These are phyloP conservation scores for Cryptosporidium sp. DNA, from an alignment of 169 alveolate species.

Conservation along the genomic window DNA sequence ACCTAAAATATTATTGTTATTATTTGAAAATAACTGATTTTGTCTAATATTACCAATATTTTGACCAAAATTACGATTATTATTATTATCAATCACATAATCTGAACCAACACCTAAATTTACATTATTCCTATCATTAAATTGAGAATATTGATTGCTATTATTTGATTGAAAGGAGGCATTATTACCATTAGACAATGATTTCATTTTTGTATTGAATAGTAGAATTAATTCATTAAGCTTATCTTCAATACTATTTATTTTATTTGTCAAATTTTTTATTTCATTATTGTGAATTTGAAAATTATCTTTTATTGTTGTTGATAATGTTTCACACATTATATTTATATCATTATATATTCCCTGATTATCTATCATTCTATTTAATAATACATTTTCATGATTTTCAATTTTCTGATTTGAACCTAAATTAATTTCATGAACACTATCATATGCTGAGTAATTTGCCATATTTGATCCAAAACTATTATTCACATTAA, in stretches of 20 bases:
- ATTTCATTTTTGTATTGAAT: slow-evolving; percentile 15
- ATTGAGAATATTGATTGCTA: not conserved
- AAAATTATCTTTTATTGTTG: slow-evolving; percentile 12
- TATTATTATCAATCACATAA: not conserved
- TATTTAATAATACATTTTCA: slow-evolving; percentile 53
- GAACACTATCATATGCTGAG: slow-evolving; percentile 47
- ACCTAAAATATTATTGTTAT: not conserved
- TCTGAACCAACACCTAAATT: not conserved
- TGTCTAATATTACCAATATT: not conserved
- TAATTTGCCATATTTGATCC: slow-evolving; percentile 64
- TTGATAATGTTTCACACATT: slow-evolving; percentile 8
- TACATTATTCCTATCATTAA: not conserved
- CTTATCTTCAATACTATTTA: slow-evolving; percentile 38
- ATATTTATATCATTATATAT: slow-evolving; percentile 34
- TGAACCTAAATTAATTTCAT: slow-evolving; percentile 28
- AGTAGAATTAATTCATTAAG: slow-evolving; percentile 41
- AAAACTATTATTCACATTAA: slow-evolving; percentile 38
- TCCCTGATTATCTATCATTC: slow-evolving; percentile 31
- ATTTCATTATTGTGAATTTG: slow-evolving; percentile 18
- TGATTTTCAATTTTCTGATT: slow-evolving; percentile 35
- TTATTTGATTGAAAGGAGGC: not conserved
- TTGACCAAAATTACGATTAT: not conserved
- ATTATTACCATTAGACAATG: not conserved
- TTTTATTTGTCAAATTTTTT: slow-evolving; percentile 11
- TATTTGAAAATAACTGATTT: slow-evolving; percentile 20